Evolutionary conservation across 192 early-diverging fungal genomes (phyloP), one percentile per base, ranked within the genome.

Genomic region (Linnemannia schmuckeri): DNA sequence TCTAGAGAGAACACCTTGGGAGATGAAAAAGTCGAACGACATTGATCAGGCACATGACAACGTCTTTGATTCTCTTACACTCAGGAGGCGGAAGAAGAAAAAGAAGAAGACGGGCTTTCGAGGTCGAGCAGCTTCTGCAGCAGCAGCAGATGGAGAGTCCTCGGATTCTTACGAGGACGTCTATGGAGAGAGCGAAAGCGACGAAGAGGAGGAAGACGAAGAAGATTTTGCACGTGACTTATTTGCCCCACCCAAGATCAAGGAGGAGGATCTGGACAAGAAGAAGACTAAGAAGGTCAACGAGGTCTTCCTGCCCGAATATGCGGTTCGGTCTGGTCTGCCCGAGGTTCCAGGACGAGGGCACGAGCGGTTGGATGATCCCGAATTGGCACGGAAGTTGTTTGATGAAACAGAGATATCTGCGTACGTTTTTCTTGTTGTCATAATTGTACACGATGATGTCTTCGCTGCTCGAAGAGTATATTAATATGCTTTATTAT

Each of bases 11-110:
- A 93, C 91, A 1, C 81, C 90, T 6, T 82, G 89, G n/a, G 92
- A 92, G 27, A 96, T 95, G 94, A 88, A 88, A 35, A 88, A 90
- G 37, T 94, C 91, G 18, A 61, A 77, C 20, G 78, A 87, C 42
- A 88, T 92, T n/a, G 89, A 92, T 44, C 83, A 82, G 17, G 79
- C 79, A 1, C 89, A 92, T 66, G 77, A 88, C 42, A 81, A 63
- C 13, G 76, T 87, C 33, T 87, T 87, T 78, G 76, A 87, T 68
- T 27, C 55, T 3, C 37, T 81, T 44, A 15, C 66, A 42, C 73
- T 63, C 41, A 38, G 41, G 76, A 54, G 75, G 73, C 46, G 79
- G 84, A 83, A 69, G 81, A 74, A 87, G 85, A 63, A 85, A 78
- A 66, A 77, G 75, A 72, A 77, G 63, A 20, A 41, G 71, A 38